A percentile compares a stretch with the other conserved stretches of the same genome.
These are phyloP conservation scores for Nymphaea thermarum DNA, from an alignment of 164 flowering plant species.

Conservation along the genomic window DNA sequence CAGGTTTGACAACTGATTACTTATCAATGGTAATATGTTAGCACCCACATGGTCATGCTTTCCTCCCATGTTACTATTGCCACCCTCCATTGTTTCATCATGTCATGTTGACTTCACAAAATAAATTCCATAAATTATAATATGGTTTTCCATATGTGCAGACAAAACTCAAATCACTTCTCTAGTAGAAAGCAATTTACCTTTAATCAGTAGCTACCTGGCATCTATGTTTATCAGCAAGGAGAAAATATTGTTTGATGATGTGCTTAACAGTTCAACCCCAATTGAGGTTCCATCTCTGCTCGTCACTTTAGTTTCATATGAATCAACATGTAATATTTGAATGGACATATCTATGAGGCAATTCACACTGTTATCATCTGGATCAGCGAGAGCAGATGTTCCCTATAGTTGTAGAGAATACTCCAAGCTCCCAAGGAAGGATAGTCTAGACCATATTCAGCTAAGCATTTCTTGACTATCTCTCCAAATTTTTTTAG, in stretches of 20 bases:
- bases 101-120: too few relatives aligned
- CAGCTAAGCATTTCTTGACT: constrained; percentile 79
- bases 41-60: neutral
- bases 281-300: constrained; percentile 15
- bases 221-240: constrained; percentile 67
- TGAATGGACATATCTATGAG: constrained; percentile 48
- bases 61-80: too few relatives aligned
- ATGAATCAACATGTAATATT: constrained; percentile 7
- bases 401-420: constrained; percentile 72
- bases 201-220: constrained; percentile 18
- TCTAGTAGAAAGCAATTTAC: neutral
- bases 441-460: constrained; percentile 65
- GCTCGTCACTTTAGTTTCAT: constrained; percentile 23
- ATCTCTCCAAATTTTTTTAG: constrained; percentile 69
- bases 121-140: too few relatives aligned
- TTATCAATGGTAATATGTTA: too few relatives aligned
- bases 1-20: too few relatives aligned
- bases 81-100: too few relatives aligned
- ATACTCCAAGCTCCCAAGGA: constrained; percentile 72
- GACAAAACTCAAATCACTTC: neutral
- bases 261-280: constrained; percentile 50
- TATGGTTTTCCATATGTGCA: too few relatives aligned
- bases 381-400: constrained; percentile 34
- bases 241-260: constrained; percentile 68
- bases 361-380: constrained; percentile 48